Evolutionary conservation across 2,329 filamentous ascomycete species (phyloP), one percentile per base, ranked within the genome.

Genomic region (Fusarium ramigenum): DNA sequence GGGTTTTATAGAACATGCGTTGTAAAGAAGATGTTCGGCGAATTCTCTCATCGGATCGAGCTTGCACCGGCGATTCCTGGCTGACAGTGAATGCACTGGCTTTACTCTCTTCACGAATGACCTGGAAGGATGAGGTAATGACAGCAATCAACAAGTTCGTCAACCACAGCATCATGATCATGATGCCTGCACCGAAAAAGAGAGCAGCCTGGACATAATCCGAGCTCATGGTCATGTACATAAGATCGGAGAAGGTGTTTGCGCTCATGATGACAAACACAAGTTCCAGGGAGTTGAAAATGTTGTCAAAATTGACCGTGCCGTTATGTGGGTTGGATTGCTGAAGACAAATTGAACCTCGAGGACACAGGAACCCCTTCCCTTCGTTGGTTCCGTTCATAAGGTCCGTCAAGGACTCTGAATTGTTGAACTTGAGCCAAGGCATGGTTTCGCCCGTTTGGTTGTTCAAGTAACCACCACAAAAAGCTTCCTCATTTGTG

Each of bases 191-290:
- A 32, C 87, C 90, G 63, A 92, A 92, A 78, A 91, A 99, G 6
- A 98, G 85, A 3, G 95, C 94, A 8, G 95, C 91, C 21, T 93
- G 89, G 11, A 97, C 88, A 78, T 97, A 98, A 80, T 99, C 96
- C 32, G 94, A 97, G 78, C 97, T 91, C 60, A 93, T 95, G 9
- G 96, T 95, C 77, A 94, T 93, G 82, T 99, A 99, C 86, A 99
- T 94, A 60, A 98, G 85, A 81, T 98, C 94, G 3, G 94, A 93
- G 82, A 97, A 99, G 0, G 96, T 99, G 80, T 99, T 99, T 54
- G 95, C 96, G 78, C 94, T 97, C 94, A 99, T 99, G 79, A 99
- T 92, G 58, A 99, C 94, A 79, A 99, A 99, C 5, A 99, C 95
- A 65, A 98, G 86, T 83, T 99, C 95, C 59, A 98, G 84, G 0